Evolutionary conservation across 139 green algal species (phyloP).

Genomic region (Picochlorum costavermella): DNA sequence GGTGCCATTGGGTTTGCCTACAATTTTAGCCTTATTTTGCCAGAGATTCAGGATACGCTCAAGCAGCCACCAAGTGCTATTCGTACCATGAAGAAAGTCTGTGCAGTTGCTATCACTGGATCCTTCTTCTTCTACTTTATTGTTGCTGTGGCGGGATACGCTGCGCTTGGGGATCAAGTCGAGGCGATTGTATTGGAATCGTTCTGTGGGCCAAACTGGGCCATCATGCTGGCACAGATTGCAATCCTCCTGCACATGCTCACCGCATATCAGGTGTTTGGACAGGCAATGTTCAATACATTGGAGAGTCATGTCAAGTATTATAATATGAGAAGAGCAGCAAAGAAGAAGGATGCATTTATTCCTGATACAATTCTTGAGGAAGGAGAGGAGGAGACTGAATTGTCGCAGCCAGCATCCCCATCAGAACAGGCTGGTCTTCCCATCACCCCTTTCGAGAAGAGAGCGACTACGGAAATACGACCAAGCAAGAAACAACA

Average conservation of each 20-base stretch:
- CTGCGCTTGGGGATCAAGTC: conserved; percentile 5
- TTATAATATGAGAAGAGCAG: not conserved
- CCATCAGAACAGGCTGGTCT: no score
- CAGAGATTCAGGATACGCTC: conserved; percentile 41
- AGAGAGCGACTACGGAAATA: no score
- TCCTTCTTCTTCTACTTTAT: conserved; percentile 24
- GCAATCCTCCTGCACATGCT: conserved; percentile 21
- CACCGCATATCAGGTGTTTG: conserved; percentile 27
- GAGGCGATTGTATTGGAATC: conserved; percentile 8
- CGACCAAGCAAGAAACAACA: no score
- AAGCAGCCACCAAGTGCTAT: conserved; percentile 9
- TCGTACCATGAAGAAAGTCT: conserved; percentile 11
- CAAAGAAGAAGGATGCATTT: not conserved
- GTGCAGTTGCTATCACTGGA: not conserved
- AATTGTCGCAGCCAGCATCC: not conserved
- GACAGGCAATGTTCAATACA: conserved; percentile 19
- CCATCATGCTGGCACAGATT: conserved; percentile 9
- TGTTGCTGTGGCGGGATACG: conserved; percentile 9
- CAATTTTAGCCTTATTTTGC: conserved; percentile 21
- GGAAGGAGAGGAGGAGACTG: conserved; percentile 1
- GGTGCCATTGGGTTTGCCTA: conserved; percentile 42
- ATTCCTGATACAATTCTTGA: not conserved
- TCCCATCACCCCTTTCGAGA: no score
- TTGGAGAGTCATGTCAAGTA: conserved; percentile 14
- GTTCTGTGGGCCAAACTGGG: conserved; percentile 16